These are phyloP conservation scores for Rhodamnia rubescens DNA, from an alignment of 345 rosid genomes.

Conservation along the genomic window DNA sequence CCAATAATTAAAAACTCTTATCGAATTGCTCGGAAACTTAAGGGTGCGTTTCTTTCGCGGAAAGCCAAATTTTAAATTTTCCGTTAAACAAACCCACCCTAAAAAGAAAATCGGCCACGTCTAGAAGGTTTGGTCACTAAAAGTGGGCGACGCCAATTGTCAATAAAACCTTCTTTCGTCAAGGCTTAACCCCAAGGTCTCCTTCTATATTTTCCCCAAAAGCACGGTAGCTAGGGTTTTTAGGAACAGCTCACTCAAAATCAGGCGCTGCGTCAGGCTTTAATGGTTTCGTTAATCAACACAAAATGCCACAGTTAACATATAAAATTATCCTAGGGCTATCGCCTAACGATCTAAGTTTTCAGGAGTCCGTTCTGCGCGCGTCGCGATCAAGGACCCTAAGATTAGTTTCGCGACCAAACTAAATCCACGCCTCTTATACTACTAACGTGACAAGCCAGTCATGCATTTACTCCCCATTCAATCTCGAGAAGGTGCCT, in stretches of 20 bases:
- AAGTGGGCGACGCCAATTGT: neutral
- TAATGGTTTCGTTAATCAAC: neutral
- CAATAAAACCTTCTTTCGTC: neutral
- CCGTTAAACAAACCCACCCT: too few relatives aligned
- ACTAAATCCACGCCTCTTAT: neutral
- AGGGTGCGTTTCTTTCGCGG: too few relatives aligned
- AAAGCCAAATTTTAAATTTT: too few relatives aligned
- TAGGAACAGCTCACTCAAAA: neutral
- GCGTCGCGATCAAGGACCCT: neutral
- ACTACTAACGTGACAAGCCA: rapidly evolving
- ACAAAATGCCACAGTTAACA: neutral
- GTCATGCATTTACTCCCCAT: too few relatives aligned
- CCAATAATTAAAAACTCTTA: neutral
- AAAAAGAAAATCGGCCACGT: neutral
- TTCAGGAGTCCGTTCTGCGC: neutral
- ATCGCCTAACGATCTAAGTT: neutral
- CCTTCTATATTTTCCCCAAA: neutral
- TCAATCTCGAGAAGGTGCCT: neutral
- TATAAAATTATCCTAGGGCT: neutral
- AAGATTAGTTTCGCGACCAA: neutral
- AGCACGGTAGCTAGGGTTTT: neutral
- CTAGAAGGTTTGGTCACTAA: neutral
- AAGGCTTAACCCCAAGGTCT: neutral
- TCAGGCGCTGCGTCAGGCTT: neutral
- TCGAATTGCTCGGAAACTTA: neutral